phyloP scores from a whole-genome alignment of 2,329 filamentous ascomycete species.

The Talaromyces sp. region DNA sequence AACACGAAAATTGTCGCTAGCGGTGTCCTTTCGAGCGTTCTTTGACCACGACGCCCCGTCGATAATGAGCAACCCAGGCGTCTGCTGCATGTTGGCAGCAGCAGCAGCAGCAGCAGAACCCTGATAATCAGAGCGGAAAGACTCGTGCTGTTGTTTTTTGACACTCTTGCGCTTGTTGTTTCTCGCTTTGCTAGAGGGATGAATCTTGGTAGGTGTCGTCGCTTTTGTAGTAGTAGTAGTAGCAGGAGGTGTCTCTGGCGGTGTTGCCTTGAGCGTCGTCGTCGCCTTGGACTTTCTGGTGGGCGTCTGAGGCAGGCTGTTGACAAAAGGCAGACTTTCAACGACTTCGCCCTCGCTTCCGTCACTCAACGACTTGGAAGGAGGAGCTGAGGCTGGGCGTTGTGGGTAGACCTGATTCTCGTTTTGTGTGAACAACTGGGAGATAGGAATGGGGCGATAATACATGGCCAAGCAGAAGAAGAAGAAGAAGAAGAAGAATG shows the following conservation, averaged over 20 bases:
- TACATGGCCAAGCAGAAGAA: background rate
- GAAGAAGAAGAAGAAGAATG: background rate
- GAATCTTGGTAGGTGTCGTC: background rate
- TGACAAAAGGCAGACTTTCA: background rate
- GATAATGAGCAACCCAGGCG: background rate
- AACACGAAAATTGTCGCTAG: background rate
- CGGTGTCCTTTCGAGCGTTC: background rate
- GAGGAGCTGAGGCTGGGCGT: background rate
- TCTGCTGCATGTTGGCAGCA: too few relatives aligned
- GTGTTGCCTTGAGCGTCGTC: background rate
- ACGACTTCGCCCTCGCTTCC: background rate
- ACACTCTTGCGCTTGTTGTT: background rate
- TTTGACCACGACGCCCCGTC: background rate
- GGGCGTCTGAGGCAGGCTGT: background rate
- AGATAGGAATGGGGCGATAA: background rate
- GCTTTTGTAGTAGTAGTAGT: background rate
- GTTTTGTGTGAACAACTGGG: background rate
- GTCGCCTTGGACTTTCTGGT: too few relatives aligned
- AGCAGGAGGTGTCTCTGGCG: background rate
- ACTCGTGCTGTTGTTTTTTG: background rate
- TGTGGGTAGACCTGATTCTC: background rate
- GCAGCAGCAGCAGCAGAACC: background rate
- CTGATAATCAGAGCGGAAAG: background rate
- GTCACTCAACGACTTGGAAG: background rate
- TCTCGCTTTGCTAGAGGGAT: background rate